A percentile compares a stretch with the other conserved stretches of the same genome.
phyloP scores from a whole-genome alignment of 768 basidiomycete genomes.

The Leccinum fibrillosum region DNA sequence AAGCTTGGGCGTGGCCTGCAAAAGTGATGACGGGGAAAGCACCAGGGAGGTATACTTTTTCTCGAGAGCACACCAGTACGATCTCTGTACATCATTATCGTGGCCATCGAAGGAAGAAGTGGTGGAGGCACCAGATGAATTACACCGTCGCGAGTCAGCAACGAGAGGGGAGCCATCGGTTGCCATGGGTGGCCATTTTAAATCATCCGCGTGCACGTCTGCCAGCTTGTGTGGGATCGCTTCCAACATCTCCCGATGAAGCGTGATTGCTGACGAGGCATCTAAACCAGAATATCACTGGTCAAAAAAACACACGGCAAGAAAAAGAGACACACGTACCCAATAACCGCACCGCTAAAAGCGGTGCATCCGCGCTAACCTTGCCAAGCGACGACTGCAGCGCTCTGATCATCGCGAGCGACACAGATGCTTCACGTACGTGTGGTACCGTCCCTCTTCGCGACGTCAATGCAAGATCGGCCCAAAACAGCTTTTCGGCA shows the following conservation, averaged over 20 bases:
- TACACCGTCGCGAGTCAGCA: constrained; percentile 8
- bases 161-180: constrained; percentile 42
- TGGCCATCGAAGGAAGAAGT: constrained; percentile 30
- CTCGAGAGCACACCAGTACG: constrained; percentile 63
- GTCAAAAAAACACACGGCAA: neutral
- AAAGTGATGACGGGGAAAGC: constrained; percentile 33
- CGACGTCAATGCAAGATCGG: constrained; percentile 53
- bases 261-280: constrained; percentile 67
- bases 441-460: constrained; percentile 63
- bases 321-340: constrained; percentile 34
- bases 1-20: constrained; percentile 44
- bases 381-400: constrained; percentile 82
- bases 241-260: constrained; percentile 85
- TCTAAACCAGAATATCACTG: constrained; percentile 42
- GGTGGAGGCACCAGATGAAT: constrained; percentile 14
- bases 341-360: constrained; percentile 60
- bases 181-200: constrained; percentile 67
- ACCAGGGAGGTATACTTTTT: constrained; percentile 43
- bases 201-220: constrained; percentile 50
- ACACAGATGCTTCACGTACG: constrained; percentile 71
- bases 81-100: constrained; percentile 37
- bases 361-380: constrained; percentile 44
- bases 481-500: constrained; percentile 70
- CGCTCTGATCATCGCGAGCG: constrained; percentile 65
- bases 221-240: constrained; percentile 71